Base-by-base conservation (phyloP, 1,284 basidiomycete species). In the Trametes pubescens region DNA sequence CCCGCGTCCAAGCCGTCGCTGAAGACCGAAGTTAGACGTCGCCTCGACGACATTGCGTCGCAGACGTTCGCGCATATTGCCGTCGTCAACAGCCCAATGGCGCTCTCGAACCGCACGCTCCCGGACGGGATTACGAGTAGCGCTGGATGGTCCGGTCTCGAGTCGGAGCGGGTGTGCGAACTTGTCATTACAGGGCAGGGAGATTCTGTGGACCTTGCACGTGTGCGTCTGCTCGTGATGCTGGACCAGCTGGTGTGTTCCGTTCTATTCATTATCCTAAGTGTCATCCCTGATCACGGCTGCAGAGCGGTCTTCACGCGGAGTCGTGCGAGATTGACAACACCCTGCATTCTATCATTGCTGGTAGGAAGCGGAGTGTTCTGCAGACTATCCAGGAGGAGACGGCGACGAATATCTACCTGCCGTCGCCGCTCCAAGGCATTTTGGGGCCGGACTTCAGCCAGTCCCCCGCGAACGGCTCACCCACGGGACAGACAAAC, bases 381-480 rank as follows among this genome's bases (percentile, higher is more conserved):
- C 83, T 99, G 47, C 97, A 99, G 78, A 86, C 91, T 8, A 98
- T 99, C 62, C 95, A 98, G 77, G 96, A 99, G 78, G 96, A 99
- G 78, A 99, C 97, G 0, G 96, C 91, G 0, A 98, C 97, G 62
- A 99, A 97, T 75, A 94, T 99, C 65, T 99, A 99, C 78, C 86
- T 95, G 68, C 95, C 97, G 34, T 94, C 95, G 6, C 91, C 95
- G 48, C 82, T 99, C 58, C 92, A 96, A 69, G 95, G 94, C 52
- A 86, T 96, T 22, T 84, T 96, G 52, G 91, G 90, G 24, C 83
- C 87, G 22, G 89, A 91, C 66, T 58, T 73, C 65, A 64, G 72
- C 59, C 66, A 74, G 71, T 51, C 71, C 4, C 62, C 68, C 0
- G 54, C 67, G 32, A 68, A 65, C 53, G 57, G 67, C 4, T 72